Evolutionary conservation across 176 grass and related monocot species (phyloP).

Genomic region (Triticum turgidum): DNA sequence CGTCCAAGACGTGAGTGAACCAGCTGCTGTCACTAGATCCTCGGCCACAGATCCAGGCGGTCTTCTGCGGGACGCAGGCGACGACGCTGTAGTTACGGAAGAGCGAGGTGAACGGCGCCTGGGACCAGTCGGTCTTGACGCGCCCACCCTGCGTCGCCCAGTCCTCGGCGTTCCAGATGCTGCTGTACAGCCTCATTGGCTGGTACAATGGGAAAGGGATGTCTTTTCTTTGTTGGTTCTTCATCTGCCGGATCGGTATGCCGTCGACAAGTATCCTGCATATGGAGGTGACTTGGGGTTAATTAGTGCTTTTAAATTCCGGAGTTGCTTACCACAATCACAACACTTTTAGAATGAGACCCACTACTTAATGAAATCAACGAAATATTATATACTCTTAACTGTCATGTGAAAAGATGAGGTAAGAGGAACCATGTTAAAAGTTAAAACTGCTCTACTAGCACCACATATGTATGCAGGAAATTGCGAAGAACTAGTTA

Average conservation of each 20-base stretch:
- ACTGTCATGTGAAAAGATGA: no score
- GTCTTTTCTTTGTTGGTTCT: slow-evolving; percentile 42
- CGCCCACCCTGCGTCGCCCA: slow-evolving; percentile 50
- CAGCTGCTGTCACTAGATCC: slow-evolving; percentile 25
- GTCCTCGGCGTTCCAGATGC: slow-evolving; percentile 50
- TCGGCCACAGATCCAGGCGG: slow-evolving; percentile 40
- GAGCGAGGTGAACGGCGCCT: slow-evolving; percentile 47
- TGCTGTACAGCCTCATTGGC: slow-evolving; percentile 56
- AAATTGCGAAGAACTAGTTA: no score
- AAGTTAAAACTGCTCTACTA: no score
- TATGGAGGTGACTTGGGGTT: not conserved
- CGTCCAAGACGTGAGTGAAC: slow-evolving; percentile 40
- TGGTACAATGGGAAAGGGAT: slow-evolving; percentile 45
- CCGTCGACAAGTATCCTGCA: slow-evolving; percentile 70
- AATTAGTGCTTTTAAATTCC: not conserved
- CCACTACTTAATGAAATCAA: no score
- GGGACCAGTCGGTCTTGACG: slow-evolving; percentile 57
- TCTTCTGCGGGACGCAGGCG: slow-evolving; percentile 23
- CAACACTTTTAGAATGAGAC: not conserved
- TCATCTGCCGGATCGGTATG: slow-evolving; percentile 49
- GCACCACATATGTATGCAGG: no score
- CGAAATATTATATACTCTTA: no score
- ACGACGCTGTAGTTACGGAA: slow-evolving; percentile 44
- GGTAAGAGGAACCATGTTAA: no score
- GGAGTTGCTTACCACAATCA: not conserved